Evolutionary conservation across 306 rosid species (phyloP), one percentile per base, ranked within the genome.

Genomic region (Prosopis cineraria): DNA sequence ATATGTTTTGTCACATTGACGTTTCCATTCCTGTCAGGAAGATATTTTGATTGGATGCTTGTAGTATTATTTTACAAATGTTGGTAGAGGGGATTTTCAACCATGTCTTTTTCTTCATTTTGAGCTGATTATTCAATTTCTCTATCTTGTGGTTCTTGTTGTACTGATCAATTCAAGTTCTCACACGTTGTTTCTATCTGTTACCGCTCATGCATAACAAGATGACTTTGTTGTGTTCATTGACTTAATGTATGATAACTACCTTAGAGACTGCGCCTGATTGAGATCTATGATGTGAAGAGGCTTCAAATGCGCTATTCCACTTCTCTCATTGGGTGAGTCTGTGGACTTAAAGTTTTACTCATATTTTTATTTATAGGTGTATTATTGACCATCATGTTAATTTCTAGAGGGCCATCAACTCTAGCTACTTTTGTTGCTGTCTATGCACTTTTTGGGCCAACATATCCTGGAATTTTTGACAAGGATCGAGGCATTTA

Each of bases 281-380:
- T 96, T 91, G 99, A 96, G 80, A 93, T 96, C 72, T 96, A 86
- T 85, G 99, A 96, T 77, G 93, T 96, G 52, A 96, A 93, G 79
- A 85, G 99, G 73, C 96, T 96, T 82, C 99, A 96, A 75, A 93
- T 96, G 99, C 96, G 97, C 70, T 96, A 96, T 78, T 90, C 97
- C 31, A 88, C 90, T 24, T 96, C 98, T 33, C 78, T 91, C 41
- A 93, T 96, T 39, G 99, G 99, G 99, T 96, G 80, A 85, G 96
- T 86, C 37, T 27, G 56, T 63, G 27, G 73, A 44, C 63, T 41
- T 71, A 10, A 69, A 80, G 39, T 40, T 74, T 62, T 44, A 48
- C 55, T 69, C 68, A 22, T 16, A 30, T 62, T 24, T 73, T 33
- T 39, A 50, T n/a, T 68, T 41, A 1, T 27, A 68, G 69, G 37